Base-by-base conservation (phyloP, 805 yeast genomes). In the Saccharomycopsis babjevae region DNA sequence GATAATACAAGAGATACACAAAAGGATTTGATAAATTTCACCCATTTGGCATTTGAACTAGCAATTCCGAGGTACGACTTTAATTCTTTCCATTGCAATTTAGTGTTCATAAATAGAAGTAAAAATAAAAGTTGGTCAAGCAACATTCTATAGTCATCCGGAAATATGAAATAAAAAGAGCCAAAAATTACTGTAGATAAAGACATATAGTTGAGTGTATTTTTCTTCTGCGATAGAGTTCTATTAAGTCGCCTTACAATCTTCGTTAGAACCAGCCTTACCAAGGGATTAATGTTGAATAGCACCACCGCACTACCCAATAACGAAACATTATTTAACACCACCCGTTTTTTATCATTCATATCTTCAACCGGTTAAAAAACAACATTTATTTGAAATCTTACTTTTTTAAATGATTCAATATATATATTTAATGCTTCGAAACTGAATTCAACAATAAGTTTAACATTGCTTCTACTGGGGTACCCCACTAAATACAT, bases 141-240 rank as follows among this genome's bases (percentile, higher is more conserved):
- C 38, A 11, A 25, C 43, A 20, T 46, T 3, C 32, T 32, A 38
- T 50, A 55, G 15, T 56, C 56, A 43, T 61, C 61, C 3, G 63
- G 63, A 42, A 46, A 58, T 22, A 61, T 32, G 16, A 46, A 61
- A 39, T 58, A 61, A 6, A 61, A 36, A 8, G 57, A 38, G 30
- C 57, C 46, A 50, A 57, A 61, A 16, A 57, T 32, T 8, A 57
- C 40, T 10, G 54, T 25, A 25, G 55, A 55, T 5, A 61, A 38
- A 20, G 60, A 54, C n/a, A 57, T 11, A 22, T 54, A 61, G 38
- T 57, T 61, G 10, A 61, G 43, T 20, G 56, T 38, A 30, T 56
- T 59, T 18, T 56, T 56, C 55, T 52, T 55, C 13, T 42, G 58
- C 11, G 38, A 46, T 18, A 34, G n/a, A 5, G 25, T 22, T 25